phyloP scores from a whole-genome alignment of 2,329 filamentous ascomycete species.

The Talaromyces funiculosus region DNA sequence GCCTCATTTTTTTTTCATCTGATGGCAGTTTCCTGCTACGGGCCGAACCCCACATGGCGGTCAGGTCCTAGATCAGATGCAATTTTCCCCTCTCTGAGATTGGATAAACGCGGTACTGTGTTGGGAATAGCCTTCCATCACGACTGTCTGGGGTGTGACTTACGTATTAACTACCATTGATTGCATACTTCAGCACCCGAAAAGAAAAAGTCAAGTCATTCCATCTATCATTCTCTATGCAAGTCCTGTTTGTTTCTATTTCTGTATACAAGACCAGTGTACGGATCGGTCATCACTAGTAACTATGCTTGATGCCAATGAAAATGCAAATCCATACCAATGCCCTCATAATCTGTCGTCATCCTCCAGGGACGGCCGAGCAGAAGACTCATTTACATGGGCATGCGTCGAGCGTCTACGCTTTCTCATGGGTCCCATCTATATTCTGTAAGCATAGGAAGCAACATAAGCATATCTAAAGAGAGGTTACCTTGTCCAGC shows the following conservation, averaged over 20 bases:
- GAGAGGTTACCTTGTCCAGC: slow-evolving; percentile 44
- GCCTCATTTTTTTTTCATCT: neutral
- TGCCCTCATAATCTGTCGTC: neutral
- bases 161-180: neutral
- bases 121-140: neutral
- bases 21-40: no score
- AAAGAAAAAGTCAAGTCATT: neutral
- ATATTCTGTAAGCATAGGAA: slow-evolving; percentile 1
- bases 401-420: slow-evolving; percentile 11
- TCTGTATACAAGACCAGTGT: neutral
- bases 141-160: neutral
- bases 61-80: no score
- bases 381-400: neutral
- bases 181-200: neutral
- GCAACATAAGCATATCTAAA: no score
- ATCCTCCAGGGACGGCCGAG: slow-evolving; percentile 8
- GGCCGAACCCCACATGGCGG: no score
- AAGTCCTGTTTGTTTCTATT: neutral
- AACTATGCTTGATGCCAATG: neutral
- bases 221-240: neutral
- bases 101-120: neutral
- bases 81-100: neutral
- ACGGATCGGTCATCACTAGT: neutral
- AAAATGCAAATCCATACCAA: neutral
- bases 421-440: slow-evolving; percentile 25